Percentiles rank a stretch among this genome's conserved stretches.
These are phyloP conservation scores for Myriosclerotinia scirpicola DNA, from an alignment of 2,329 filamentous ascomycete species.

Conservation along the genomic window DNA sequence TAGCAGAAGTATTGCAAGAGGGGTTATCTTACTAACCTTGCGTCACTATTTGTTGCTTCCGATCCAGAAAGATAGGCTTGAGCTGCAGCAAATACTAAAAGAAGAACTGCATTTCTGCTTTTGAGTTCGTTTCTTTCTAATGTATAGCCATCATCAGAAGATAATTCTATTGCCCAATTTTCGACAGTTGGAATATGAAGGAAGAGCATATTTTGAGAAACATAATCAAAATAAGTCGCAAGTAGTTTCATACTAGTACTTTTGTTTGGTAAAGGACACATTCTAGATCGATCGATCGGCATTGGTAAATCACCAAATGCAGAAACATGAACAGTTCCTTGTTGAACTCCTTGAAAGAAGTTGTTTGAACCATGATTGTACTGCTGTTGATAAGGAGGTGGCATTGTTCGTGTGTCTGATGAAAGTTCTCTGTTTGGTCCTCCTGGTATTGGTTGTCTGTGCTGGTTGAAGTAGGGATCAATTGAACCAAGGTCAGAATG, in stretches of 20 bases:
- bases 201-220: conserved; percentile 59
- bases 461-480: not conserved
- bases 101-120: conserved; percentile 43
- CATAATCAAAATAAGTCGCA: conserved; percentile 58
- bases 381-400: not conserved
- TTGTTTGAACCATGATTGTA: no score
- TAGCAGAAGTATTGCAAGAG: conserved; percentile 1
- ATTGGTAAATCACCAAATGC: conserved; percentile 43
- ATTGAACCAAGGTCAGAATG: not conserved
- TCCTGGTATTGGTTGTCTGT: not conserved
- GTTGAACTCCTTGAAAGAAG: not conserved
- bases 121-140: conserved; percentile 42
- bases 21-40: not conserved
- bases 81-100: conserved; percentile 53
- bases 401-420: not conserved
- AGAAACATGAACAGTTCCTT: conserved; percentile 41
- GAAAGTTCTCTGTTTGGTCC: no score
- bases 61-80: conserved; percentile 41
- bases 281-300: conserved; percentile 46
- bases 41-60: not conserved
- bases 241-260: conserved; percentile 38
- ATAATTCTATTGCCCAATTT: conserved; percentile 50
- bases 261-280: conserved; percentile 43
- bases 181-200: conserved; percentile 56
- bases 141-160: conserved; percentile 46